Evolutionary conservation across 768 basidiomycete species (phyloP).

Genomic region (Leucosporidium creatinivorum): DNA sequence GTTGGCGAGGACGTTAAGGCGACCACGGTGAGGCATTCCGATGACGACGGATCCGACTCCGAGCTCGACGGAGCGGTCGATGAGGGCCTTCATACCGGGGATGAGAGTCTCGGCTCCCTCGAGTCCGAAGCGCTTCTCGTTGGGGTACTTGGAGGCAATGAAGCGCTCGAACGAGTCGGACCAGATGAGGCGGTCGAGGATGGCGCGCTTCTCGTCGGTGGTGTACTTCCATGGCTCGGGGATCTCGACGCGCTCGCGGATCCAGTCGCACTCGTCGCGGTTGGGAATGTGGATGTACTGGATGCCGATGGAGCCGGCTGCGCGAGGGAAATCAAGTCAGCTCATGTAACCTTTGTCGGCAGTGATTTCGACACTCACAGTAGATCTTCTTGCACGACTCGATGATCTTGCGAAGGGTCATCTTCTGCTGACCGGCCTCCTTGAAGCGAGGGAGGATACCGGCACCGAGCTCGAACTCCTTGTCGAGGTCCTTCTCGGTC

Average conservation of each 20-base stretch:
- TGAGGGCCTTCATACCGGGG: conserved; percentile 99
- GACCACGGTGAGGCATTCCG: conserved; percentile 98
- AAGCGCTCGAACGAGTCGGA: conserved; percentile 99
- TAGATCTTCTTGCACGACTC: conserved; percentile 84
- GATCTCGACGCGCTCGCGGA: conserved; percentile 87
- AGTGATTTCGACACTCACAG: conserved; percentile 68
- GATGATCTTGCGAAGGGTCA: conserved; percentile 88
- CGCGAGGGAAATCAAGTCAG: background rate
- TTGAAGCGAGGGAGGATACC: conserved; percentile 95
- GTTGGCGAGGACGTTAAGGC: conserved; percentile 94
- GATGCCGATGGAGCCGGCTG: conserved; percentile 78
- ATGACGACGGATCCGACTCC: conserved; percentile 95
- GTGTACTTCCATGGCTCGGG: conserved; percentile 97
- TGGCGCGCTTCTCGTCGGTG: conserved; percentile 97
- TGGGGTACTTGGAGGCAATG: conserved; percentile 96
- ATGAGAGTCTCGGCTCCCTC: conserved; percentile 97
- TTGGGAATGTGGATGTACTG: conserved; percentile 95
- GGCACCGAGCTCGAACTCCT: conserved; percentile 87
- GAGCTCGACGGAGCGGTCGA: conserved; percentile 93
- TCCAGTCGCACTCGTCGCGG: conserved; percentile 99
- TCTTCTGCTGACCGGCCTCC: conserved; percentile 71
- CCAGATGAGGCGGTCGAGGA: conserved; percentile 98
- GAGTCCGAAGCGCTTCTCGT: conserved; percentile 98
- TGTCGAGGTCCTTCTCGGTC: conserved; percentile 85
- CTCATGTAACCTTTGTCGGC: background rate